phyloP scores from a whole-genome alignment of 345 rosid species.

The Acer campestre region DNA sequence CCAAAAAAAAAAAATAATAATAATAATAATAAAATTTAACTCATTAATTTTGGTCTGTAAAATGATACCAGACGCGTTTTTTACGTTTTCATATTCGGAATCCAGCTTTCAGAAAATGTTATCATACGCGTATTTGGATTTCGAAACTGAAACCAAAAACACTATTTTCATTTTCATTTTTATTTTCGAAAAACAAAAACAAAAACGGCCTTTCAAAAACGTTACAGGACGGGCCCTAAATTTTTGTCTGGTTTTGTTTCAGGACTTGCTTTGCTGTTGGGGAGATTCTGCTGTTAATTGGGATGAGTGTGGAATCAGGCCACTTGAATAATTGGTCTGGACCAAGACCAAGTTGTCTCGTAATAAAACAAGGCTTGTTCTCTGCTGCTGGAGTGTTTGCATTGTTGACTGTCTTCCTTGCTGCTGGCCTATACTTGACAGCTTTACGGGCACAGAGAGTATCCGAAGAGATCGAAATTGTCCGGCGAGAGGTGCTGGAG shows the following conservation, averaged over 20 bases:
- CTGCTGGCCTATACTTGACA: constrained; percentile 69
- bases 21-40: too few relatives aligned
- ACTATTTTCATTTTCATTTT: too few relatives aligned
- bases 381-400: constrained; percentile 77
- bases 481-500: constrained; percentile 54
- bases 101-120: too few relatives aligned
- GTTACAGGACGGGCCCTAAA: too few relatives aligned
- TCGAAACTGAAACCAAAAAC: too few relatives aligned
- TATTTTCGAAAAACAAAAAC: too few relatives aligned
- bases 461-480: constrained; percentile 49
- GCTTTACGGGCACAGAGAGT: constrained; percentile 67
- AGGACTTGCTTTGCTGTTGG: constrained; percentile 83
- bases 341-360: constrained; percentile 69
- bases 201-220: too few relatives aligned
- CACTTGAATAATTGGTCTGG: constrained; percentile 77
- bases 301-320: constrained; percentile 87
- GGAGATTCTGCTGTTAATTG: constrained; percentile 73
- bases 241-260: neutral
- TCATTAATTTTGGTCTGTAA: too few relatives aligned
- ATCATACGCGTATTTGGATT: too few relatives aligned
- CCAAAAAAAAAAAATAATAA: too few relatives aligned
- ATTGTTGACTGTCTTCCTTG: constrained; percentile 64
- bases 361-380: constrained; percentile 72
- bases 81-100: too few relatives aligned
- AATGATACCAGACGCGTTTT: too few relatives aligned